phyloP scores from a whole-genome alignment of 2,329 filamentous ascomycete species.

The Xylariaceae sp. region DNA sequence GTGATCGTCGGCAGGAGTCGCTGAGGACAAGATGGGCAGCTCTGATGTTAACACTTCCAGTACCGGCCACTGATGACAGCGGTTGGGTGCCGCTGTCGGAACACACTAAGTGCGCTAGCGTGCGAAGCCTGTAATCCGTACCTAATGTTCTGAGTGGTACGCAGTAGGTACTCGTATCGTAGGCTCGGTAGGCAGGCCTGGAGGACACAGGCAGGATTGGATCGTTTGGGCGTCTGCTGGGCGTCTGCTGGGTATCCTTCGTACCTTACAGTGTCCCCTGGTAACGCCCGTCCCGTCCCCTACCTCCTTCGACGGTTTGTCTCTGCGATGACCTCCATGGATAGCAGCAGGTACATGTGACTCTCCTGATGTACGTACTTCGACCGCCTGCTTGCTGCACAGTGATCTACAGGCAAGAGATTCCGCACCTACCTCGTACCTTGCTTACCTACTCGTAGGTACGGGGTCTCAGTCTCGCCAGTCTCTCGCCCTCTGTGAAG shows the following conservation, averaged over 20 bases:
- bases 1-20: constrained; percentile 1
- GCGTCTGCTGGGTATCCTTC: neutral
- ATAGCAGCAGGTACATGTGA: neutral
- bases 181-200: constrained; percentile 12
- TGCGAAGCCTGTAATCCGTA: neutral
- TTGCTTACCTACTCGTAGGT: neutral
- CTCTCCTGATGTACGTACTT: neutral
- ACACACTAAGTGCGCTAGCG: constrained; percentile 1
- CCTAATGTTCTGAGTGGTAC: neutral
- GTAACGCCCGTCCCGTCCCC: no score
- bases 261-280: neutral
- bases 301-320: no score
- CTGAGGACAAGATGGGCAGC: neutral
- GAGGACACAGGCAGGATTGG: constrained; percentile 6
- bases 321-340: neutral
- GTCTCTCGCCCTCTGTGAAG: neutral
- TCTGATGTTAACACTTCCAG: neutral
- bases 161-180: neutral
- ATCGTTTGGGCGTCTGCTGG: neutral
- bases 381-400: neutral
- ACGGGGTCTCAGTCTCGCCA: neutral
- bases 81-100: constrained; percentile 28
- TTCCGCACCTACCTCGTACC: neutral
- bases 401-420: neutral
- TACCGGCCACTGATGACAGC: constrained; percentile 7